A percentile compares a stretch with the other conserved stretches of the same genome.
Conservation (phyloP, 2,329 filamentous ascomycete genomes). For the Dothistroma septosporum region DNA sequence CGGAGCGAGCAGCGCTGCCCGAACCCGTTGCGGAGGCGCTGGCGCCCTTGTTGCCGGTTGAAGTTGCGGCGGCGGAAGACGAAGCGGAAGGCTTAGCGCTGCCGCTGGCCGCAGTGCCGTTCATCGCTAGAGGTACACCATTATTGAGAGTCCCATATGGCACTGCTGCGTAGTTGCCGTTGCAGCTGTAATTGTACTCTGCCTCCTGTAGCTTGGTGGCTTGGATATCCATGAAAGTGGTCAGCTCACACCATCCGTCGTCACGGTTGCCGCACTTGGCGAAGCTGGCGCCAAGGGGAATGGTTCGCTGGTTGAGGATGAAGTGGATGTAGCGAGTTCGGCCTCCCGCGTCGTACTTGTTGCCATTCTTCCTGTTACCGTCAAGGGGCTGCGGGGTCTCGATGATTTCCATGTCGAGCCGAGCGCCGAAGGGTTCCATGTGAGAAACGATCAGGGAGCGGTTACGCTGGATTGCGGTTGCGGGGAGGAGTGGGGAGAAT, state of each 20-base stretch:
- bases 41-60: constrained; percentile 8
- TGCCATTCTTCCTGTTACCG: constrained; percentile 45
- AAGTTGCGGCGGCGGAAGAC: not conserved
- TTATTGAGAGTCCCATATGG: constrained; percentile 50
- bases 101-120: not conserved
- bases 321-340: constrained; percentile 70
- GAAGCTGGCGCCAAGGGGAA: constrained; percentile 65
- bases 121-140: constrained; percentile 41
- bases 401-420: constrained; percentile 72
- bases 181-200: constrained; percentile 63
- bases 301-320: constrained; percentile 62
- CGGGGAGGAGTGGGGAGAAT: constrained; percentile 58
- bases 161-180: constrained; percentile 51
- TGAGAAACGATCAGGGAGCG: constrained; percentile 61
- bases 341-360: constrained; percentile 44
- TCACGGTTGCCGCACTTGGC: constrained; percentile 60
- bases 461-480: constrained; percentile 53
- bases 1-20: not conserved
- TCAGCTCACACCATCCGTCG: constrained; percentile 74
- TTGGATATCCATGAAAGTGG: constrained; percentile 62
- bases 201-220: constrained; percentile 51
- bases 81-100: not conserved
- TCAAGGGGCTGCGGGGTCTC: constrained; percentile 60
- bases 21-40: not conserved
- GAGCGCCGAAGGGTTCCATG: constrained; percentile 66